Conservation (phyloP, 2,329 filamentous ascomycete species). For the Zopfia rhizophila region DNA sequence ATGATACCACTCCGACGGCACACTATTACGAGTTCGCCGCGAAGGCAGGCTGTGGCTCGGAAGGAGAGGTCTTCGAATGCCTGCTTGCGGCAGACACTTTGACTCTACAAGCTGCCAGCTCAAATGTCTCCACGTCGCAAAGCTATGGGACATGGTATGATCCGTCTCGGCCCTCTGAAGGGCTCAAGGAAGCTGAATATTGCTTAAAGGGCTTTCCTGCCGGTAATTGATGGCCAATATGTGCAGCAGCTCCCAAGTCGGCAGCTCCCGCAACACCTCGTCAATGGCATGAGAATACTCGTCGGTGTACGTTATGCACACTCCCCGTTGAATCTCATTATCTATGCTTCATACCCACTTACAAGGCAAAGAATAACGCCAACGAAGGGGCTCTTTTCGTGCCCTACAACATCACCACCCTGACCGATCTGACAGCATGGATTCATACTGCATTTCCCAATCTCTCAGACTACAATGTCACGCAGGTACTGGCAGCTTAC, state of each 20-base stretch:
- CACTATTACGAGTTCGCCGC: slow-evolving; percentile 56
- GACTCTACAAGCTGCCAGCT: slow-evolving; percentile 52
- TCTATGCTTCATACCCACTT: too few species aligned
- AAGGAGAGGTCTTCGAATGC: slow-evolving; percentile 56
- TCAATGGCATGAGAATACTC: slow-evolving; percentile 54
- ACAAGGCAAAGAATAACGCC: slow-evolving; percentile 64
- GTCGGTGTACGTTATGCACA: too few species aligned
- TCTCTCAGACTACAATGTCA: slow-evolving; percentile 51
- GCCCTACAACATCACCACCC: slow-evolving; percentile 56
- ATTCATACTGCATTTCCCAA: slow-evolving; percentile 53
- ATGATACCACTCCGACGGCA: slow-evolving; percentile 55
- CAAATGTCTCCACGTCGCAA: slow-evolving; percentile 44
- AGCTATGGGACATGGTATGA: slow-evolving; percentile 55
- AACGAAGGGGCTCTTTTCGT: slow-evolving; percentile 62
- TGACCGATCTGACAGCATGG: slow-evolving; percentile 53
- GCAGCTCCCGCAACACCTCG: slow-evolving; percentile 47
- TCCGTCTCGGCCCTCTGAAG: too few species aligned
- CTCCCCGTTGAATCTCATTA: too few species aligned
- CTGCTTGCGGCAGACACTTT: slow-evolving; percentile 49
- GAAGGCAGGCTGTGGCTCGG: slow-evolving; percentile 33
- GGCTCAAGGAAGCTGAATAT: too few species aligned
- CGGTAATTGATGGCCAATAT: slow-evolving; percentile 56
- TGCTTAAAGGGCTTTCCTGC: slow-evolving; percentile 57
- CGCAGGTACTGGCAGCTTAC: slow-evolving; percentile 52
- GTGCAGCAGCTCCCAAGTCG: slow-evolving; percentile 51